Evolutionary conservation across 2,329 filamentous ascomycete genomes (phyloP).

Genomic region (Elsinoe ampelina): DNA sequence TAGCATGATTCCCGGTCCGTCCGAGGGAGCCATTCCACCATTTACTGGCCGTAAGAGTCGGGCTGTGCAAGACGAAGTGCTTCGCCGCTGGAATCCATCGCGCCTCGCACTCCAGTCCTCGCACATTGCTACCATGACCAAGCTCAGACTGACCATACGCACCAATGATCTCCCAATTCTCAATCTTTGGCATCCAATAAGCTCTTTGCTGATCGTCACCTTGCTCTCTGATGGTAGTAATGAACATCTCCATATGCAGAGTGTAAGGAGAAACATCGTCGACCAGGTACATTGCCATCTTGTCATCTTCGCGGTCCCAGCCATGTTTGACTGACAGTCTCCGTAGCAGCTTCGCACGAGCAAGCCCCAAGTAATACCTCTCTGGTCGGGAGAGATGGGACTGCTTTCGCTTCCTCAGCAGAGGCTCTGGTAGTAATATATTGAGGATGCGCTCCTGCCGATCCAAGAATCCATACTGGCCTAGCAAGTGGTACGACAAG

Average conservation of each 20-base stretch:
- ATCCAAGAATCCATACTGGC: slow-evolving; percentile 39
- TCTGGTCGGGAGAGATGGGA: slow-evolving; percentile 44
- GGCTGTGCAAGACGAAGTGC: slow-evolving; percentile 44
- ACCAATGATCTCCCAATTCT: slow-evolving; percentile 42
- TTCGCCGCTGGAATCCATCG: slow-evolving; percentile 37
- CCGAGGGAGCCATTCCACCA: slow-evolving; percentile 49
- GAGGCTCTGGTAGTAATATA: slow-evolving; percentile 37
- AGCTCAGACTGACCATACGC: slow-evolving; percentile 45
- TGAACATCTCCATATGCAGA: slow-evolving; percentile 44
- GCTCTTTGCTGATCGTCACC: slow-evolving; percentile 38
- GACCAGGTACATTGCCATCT: slow-evolving; percentile 44
- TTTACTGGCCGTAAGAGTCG: slow-evolving; percentile 44
- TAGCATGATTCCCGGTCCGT: slow-evolving; percentile 46
- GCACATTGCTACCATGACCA: slow-evolving; percentile 45
- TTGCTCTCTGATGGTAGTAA: slow-evolving; percentile 44
- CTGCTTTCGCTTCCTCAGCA: slow-evolving; percentile 43
- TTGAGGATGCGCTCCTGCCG: slow-evolving; percentile 39
- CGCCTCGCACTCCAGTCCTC: slow-evolving; percentile 41
- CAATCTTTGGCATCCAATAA: slow-evolving; percentile 43
- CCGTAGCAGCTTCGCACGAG: slow-evolving; percentile 42
- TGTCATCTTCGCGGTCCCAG: slow-evolving; percentile 43
- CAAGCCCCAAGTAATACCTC: slow-evolving; percentile 44
- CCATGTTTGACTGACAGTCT: slow-evolving; percentile 36
- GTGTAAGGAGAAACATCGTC: slow-evolving; percentile 47
- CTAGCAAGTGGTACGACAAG: slow-evolving; percentile 39